Conservation (phyloP, 2,329 filamentous ascomycete species). For the Cryphonectria radicalis region DNA sequence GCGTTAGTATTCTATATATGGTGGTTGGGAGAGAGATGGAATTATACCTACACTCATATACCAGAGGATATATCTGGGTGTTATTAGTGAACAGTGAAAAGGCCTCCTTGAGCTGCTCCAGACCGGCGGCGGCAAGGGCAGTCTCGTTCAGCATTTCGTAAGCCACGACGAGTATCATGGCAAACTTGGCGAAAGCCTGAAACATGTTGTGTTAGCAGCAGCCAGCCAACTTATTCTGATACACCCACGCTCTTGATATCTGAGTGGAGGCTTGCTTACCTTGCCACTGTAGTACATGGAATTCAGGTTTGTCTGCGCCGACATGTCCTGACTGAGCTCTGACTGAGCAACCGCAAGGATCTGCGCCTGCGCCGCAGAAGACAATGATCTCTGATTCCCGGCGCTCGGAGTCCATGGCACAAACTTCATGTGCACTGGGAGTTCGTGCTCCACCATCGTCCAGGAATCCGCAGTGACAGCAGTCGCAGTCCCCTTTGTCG, state of each 20-base stretch:
- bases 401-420: conserved; percentile 71
- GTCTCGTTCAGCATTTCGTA: conserved; percentile 65
- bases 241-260: no score
- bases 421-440: conserved; percentile 78
- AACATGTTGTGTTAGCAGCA: conserved; percentile 22
- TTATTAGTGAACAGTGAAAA: conserved; percentile 72
- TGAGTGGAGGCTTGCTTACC: conserved; percentile 43
- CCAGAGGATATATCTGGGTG: conserved; percentile 67
- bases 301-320: conserved; percentile 72
- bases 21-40: no score
- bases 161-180: conserved; percentile 67
- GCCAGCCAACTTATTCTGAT: not conserved
- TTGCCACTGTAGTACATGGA: conserved; percentile 96
- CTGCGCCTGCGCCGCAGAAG: conserved; percentile 56
- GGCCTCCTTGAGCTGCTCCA: conserved; percentile 66
- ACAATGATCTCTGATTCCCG: conserved; percentile 52
- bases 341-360: conserved; percentile 67
- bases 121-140: conserved; percentile 58
- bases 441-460: conserved; percentile 75
- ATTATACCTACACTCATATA: conserved; percentile 53
- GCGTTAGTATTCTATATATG: not conserved
- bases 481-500: conserved; percentile 81
- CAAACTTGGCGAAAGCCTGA: conserved; percentile 76
- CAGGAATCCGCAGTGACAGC: conserved; percentile 74
- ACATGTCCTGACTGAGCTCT: conserved; percentile 79